Evolutionary conservation across 2,329 filamentous ascomycete genomes (phyloP).

Genomic region (Botrytis sinoallii): DNA sequence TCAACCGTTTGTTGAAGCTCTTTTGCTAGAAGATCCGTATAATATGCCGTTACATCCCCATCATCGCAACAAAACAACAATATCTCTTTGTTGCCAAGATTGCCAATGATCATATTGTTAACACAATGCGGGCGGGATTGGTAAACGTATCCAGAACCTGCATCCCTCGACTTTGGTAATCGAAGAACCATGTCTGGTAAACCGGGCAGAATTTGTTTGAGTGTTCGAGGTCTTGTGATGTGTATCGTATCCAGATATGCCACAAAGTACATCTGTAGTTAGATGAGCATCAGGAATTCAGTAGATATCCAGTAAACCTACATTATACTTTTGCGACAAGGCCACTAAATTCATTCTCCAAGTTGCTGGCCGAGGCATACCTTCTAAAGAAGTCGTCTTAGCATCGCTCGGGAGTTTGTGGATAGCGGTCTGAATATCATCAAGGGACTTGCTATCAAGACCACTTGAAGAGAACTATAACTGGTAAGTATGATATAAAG

Average conservation of each 20-base stretch:
- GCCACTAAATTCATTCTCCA: constrained; percentile 20
- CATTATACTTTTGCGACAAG: constrained; percentile 19
- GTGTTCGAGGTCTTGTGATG: constrained; percentile 51
- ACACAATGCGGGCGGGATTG: constrained; percentile 54
- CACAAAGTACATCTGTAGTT: constrained; percentile 54
- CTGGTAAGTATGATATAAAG: neutral
- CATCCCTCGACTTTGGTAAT: constrained; percentile 41
- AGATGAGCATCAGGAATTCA: constrained; percentile 9
- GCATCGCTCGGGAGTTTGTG: constrained; percentile 9
- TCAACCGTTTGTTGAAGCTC: neutral
- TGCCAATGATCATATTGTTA: constrained; percentile 67
- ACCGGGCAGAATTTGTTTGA: constrained; percentile 48
- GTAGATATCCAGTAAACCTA: neutral
- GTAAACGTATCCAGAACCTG: constrained; percentile 55
- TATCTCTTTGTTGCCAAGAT: constrained; percentile 68
- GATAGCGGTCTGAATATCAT: neutral
- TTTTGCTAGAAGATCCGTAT: constrained; percentile 43
- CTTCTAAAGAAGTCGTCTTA: neutral
- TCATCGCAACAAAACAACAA: constrained; percentile 68
- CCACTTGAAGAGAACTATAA: neutral
- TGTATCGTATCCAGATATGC: constrained; percentile 57
- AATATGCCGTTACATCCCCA: constrained; percentile 71
- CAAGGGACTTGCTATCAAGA: neutral
- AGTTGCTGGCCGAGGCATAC: neutral
- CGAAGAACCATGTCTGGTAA: constrained; percentile 51